Evolutionary conservation across 2,329 filamentous ascomycete species (phyloP), one percentile per base, ranked within the genome.

Genomic region (Colletotrichum truncatum): DNA sequence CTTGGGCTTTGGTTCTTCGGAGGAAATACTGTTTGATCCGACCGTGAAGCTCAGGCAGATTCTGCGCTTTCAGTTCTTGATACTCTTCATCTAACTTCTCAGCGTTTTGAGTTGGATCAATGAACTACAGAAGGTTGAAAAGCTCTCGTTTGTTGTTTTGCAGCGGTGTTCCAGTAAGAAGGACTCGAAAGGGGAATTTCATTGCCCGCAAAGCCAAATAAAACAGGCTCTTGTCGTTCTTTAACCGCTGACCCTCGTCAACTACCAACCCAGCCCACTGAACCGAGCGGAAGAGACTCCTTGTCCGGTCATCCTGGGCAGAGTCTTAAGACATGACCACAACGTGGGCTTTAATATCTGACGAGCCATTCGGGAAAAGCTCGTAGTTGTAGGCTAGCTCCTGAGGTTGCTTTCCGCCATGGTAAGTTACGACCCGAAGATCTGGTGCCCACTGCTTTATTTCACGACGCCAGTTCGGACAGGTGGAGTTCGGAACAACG

Each of bases 261-360:
- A 98, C 93, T 12, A 99, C 88, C 30, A 99, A 81, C 1, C 93
- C 95, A 53, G 90, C 89, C 96, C 96, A 99, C 41, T 89, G 89
- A 21, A 97, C 87, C 11, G 81, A 82, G 25, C 83, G 85, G 74
- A 99, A 92, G 36, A 91, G 86, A 9, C 75, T 79, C 59, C 85
- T 87, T 39, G 89, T 91, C 54, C 85, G 85, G 5, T 91, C 87
- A 68, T 97, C 93, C 38, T 91, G 85, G 34, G 93, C 93, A 8
- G 93, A 92, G 73, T 98, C 95, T 72, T 97, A 99, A 0, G 95
- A 98, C 74, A 96, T 97, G 71, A 99, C 91, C 1, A 99, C 93
- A 18, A 98, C 87, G 73, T 99, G 95, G 28, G 93, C 95, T 70
- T 90, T 91, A 75, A 98, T 89, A 52, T 92, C 89, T 48, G 84